phyloP scores from a whole-genome alignment of 352 stramenopile genomes.

The Saprolegnia parasitica region DNA sequence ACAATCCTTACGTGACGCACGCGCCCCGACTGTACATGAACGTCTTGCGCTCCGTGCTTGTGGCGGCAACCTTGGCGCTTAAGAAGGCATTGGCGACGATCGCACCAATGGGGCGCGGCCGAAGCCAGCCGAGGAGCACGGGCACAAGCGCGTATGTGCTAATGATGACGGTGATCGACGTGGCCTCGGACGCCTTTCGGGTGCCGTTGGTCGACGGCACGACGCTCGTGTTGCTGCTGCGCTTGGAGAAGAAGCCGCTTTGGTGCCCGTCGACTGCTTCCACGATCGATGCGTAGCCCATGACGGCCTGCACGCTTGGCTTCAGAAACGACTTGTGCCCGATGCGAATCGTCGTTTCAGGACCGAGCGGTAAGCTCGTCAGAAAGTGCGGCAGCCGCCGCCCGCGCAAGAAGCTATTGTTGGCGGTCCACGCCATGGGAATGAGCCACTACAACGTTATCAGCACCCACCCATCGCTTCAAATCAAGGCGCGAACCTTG shows the following conservation, averaged over 20 bases:
- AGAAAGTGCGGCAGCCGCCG: neutral
- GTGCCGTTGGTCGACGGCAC: neutral
- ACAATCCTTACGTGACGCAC: neutral
- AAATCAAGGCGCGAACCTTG: neutral
- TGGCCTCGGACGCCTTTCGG: neutral
- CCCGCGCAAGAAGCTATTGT: slow-evolving; percentile 2
- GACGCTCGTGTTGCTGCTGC: neutral
- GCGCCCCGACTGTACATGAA: slow-evolving; percentile 10
- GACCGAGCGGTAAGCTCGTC: slow-evolving; percentile 1
- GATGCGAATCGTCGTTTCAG: slow-evolving; percentile 6
- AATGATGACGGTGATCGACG: neutral
- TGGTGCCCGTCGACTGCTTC: neutral
- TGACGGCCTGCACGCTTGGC: slow-evolving; percentile 10
- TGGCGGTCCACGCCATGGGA: neutral
- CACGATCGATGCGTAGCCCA: slow-evolving; percentile 10
- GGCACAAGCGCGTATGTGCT: slow-evolving; percentile 14
- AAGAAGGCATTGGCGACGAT: slow-evolving; percentile 13
- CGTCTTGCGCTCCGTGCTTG: neutral
- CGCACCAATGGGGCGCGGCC: neutral
- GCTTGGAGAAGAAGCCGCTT: slow-evolving; percentile 1
- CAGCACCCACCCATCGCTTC: neutral
- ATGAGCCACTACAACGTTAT: neutral
- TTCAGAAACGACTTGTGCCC: slow-evolving; percentile 19
- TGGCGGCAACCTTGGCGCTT: neutral
- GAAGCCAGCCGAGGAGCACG: neutral